Evolutionary conservation across 2,329 filamentous ascomycete species (phyloP), one percentile per base, ranked within the genome.

Genomic region (Magnaporthiopsis rhizophila): DNA sequence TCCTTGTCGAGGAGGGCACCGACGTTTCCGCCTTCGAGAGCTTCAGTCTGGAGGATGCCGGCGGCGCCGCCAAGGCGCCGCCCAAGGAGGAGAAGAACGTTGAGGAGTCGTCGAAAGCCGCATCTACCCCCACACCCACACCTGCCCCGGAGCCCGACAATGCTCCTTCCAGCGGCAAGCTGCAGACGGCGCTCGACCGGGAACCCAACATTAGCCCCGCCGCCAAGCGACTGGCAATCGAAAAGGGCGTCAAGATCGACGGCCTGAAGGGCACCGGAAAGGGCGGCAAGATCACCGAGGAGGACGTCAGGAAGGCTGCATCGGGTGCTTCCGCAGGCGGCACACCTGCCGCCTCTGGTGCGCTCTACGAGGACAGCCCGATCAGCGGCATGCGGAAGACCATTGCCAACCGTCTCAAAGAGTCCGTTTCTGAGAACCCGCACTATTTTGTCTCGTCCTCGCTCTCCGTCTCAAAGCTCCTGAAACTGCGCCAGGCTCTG

Each of bases 371-470:
- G 79, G 95, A 99, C 75, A 86, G 86, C 67, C 91, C 92, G 68
- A 86, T 93, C 71, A 89, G 84, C 73, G 89, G 90, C 76, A 99
- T 99, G 95, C 93, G 95, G 83, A 98, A 97, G 87, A 93, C 91
- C 70, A 99, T 99, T 77, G 95, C 95, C 77, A 87, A 81, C 78
- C 92, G 95, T 71, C 90, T 99, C 66, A 88, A 89, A 74, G 85
- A 97, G 81, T 98, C 94, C 58, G 85, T 91, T 77, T 87, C 90
- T 78, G 89, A 94, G 80, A 98, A 97, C 85, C 95, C 95, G 66
- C 95, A 98, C 85, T 99, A 96, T 87, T 99, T 94, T 76, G 94
- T 99, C 73, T 91, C 91, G 72, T 89, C 92, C 72, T 87, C 87
- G 71, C 86, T 99, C 74, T 98, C 94, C 65, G 95, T 99, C 69